A percentile compares a stretch with the other conserved stretches of the same genome.
Evolutionary conservation across 495 filamentous ascomycete genomes (phyloP).

Genomic region (Podospora bellae-mahoneyi): DNA sequence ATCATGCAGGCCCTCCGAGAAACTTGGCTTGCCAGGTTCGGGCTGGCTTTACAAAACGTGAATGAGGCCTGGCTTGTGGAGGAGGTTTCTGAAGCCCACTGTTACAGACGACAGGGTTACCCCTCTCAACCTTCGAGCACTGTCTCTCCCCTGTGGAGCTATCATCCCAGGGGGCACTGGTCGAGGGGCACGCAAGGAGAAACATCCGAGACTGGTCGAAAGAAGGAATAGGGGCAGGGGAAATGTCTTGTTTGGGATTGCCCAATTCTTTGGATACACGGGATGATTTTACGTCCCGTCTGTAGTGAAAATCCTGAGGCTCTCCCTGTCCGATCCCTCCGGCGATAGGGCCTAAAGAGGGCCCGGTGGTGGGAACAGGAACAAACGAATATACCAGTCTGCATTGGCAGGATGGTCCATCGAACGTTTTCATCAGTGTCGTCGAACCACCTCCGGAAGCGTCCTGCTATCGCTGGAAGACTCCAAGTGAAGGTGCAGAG

Average conservation of each 20-base stretch:
- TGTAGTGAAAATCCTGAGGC: neutral
- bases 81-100: conserved; percentile 9
- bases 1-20: conserved; percentile 34
- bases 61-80: conserved; percentile 22
- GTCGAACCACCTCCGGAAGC: conserved; percentile 29
- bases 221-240: neutral
- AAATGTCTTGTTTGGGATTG: conserved; percentile 6
- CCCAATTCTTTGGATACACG: conserved; percentile 1
- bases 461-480: conserved; percentile 11
- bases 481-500: conserved; percentile 4
- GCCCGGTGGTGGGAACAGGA: neutral
- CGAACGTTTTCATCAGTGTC: conserved; percentile 28
- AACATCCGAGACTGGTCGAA: conserved; percentile 16
- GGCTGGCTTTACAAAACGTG: conserved; percentile 29
- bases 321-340: neutral
- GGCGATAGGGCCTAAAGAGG: neutral
- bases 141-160: conserved; percentile 6
- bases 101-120: conserved; percentile 16
- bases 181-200: conserved; percentile 5
- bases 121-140: conserved; percentile 6
- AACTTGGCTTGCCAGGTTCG: conserved; percentile 25
- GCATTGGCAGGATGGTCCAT: conserved; percentile 14
- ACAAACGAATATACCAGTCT: neutral
- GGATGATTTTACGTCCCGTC: neutral
- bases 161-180: conserved; percentile 1